A percentile compares a stretch with the other conserved stretches of the same genome.
These are phyloP conservation scores for Sporormia fimetaria DNA, from an alignment of 495 filamentous ascomycete genomes.

Conservation along the genomic window DNA sequence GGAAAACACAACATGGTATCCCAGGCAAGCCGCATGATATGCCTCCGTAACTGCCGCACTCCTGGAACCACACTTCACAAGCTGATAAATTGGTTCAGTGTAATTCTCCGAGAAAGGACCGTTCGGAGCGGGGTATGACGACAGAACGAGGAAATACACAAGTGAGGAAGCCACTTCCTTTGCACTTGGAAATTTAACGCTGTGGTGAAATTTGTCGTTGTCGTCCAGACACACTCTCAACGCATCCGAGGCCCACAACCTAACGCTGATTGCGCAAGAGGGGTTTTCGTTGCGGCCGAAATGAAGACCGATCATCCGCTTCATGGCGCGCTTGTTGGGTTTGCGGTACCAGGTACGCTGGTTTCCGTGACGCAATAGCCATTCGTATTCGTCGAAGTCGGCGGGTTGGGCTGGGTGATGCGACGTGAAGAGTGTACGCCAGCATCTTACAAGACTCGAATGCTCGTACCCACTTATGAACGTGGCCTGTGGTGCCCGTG, in stretches of 20 bases:
- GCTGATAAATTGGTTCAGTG: conserved; percentile 16
- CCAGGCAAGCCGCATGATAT: conserved; percentile 17
- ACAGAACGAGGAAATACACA: conserved; percentile 17
- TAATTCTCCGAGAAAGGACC: neutral
- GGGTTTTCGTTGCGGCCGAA: neutral
- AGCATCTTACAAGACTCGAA: neutral
- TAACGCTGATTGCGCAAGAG: neutral
- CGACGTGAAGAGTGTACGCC: conserved; percentile 2
- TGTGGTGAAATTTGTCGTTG: conserved; percentile 19
- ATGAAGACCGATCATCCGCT: neutral
- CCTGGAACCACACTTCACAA: conserved; percentile 21
- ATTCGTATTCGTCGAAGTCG: conserved; percentile 11
- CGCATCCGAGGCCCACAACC: conserved; percentile 16
- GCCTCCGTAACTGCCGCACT: conserved; percentile 17
- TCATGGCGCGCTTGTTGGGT: neutral
- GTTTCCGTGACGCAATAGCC: conserved; percentile 4
- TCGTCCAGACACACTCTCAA: too few relatives aligned
- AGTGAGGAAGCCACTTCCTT: conserved; percentile 9
- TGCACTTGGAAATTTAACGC: conserved; percentile 21
- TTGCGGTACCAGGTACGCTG: conserved; percentile 9
- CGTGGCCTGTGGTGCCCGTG: conserved; percentile 11
- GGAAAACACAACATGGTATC: conserved; percentile 17
- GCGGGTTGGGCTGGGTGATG: conserved; percentile 4
- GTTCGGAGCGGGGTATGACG: conserved; percentile 9
- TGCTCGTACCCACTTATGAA: neutral